A percentile compares a stretch with the other conserved stretches of the same genome.
These are phyloP conservation scores for Cucurbita pepo DNA, from an alignment of 306 rosid genomes.

Conservation along the genomic window DNA sequence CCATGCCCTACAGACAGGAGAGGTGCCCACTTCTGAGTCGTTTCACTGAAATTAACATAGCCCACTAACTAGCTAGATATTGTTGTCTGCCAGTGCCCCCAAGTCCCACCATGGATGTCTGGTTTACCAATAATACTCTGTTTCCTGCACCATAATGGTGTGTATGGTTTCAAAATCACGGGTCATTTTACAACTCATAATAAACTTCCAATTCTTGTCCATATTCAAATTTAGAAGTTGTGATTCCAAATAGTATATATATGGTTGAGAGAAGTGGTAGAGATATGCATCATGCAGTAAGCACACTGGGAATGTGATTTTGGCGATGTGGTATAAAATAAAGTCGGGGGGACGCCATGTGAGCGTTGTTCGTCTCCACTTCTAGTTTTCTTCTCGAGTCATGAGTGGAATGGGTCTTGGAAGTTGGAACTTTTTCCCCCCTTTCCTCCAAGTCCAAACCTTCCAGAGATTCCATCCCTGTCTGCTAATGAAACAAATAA, in stretches of 20 bases:
- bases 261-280: background rate
- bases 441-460: background rate
- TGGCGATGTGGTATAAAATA: background rate
- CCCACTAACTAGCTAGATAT: background rate
- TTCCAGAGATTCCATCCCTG: background rate
- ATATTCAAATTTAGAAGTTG: background rate
- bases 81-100: constrained; percentile 4
- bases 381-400: no score
- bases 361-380: background rate
- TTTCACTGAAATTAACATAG: background rate
- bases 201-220: background rate
- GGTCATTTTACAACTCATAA: background rate
- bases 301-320: background rate
- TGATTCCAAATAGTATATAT: background rate
- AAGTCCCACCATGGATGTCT: constrained; percentile 6
- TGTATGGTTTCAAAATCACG: background rate
- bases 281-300: background rate
- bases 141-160: background rate
- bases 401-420: background rate
- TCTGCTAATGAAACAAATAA: no score
- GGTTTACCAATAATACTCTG: background rate
- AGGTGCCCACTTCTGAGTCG: background rate
- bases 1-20: background rate
- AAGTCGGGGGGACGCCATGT: background rate
- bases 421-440: background rate